These are phyloP conservation scores for Circinella minor DNA, from an alignment of 371 early-diverging fungal species.

Conservation along the genomic window DNA sequence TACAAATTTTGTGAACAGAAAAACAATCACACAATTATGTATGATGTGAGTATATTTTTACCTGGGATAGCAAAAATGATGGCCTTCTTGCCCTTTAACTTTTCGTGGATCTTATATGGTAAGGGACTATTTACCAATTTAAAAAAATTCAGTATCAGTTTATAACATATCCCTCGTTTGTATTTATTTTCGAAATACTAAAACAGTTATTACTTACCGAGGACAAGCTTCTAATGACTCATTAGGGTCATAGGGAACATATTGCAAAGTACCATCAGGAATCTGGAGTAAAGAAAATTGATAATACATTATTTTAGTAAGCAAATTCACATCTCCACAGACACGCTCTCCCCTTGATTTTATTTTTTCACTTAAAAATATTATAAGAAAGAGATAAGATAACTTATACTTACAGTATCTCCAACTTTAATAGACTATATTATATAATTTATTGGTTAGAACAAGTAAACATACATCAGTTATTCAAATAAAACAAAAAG, in stretches of 20 bases:
- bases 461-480: background rate
- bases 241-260: constrained; percentile 47
- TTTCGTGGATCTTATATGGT: constrained; percentile 52
- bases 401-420: constrained; percentile 25
- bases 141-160: background rate
- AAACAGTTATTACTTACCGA: constrained; percentile 16
- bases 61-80: constrained; percentile 83
- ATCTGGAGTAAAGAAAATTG: constrained; percentile 20
- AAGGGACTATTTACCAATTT: constrained; percentile 23
- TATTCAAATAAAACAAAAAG: background rate
- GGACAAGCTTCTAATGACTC: constrained; percentile 42
- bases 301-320: background rate
- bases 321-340: background rate
- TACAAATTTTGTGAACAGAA: constrained; percentile 6
- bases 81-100: constrained; percentile 76
- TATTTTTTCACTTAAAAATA: background rate
- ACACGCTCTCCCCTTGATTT: background rate
- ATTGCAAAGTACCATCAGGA: constrained; percentile 46
- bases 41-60: constrained; percentile 11
- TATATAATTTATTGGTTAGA: background rate
- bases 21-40: background rate
- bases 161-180: background rate
- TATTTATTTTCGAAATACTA: too few relatives aligned
- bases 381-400: background rate
- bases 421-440: constrained; percentile 27